Evolutionary conservation across 768 basidiomycete genomes (phyloP).

Genomic region (Trametes sanguinea): DNA sequence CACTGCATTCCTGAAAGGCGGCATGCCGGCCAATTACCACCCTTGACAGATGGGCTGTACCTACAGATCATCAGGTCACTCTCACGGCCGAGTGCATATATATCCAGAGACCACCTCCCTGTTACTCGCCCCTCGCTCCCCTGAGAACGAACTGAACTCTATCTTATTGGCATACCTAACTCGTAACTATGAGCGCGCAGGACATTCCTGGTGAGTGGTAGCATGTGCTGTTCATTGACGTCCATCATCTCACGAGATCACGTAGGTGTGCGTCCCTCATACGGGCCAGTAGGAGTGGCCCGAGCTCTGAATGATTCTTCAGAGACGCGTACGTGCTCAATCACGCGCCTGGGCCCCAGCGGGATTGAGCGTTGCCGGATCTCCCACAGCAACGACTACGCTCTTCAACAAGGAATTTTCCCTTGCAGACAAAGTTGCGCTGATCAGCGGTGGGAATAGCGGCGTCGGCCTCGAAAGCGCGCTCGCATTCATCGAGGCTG

Average conservation of each 20-base stretch:
- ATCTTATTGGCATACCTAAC: too few species aligned
- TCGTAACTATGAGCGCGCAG: too few species aligned
- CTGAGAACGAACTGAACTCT: too few species aligned
- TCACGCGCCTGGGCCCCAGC: not conserved
- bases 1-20: too few species aligned
- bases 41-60: too few species aligned
- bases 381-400: conserved; percentile 8
- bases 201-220: not conserved
- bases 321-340: not conserved
- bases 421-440: conserved; percentile 35
- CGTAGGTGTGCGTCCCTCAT: conserved; percentile 40
- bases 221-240: not conserved
- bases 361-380: not conserved
- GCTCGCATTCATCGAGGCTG: conserved; percentile 68
- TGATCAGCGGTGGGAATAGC: conserved; percentile 42
- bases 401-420: conserved; percentile 29
- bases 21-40: too few species aligned
- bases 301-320: conserved; percentile 49
- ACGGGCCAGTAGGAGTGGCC: conserved; percentile 62
- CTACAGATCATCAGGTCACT: too few species aligned
- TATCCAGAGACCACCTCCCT: too few species aligned
- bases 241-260: not conserved
- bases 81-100: too few species aligned
- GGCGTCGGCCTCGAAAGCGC: conserved; percentile 82
- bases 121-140: too few species aligned